Percentiles rank a stretch among this genome's conserved stretches.
Conservation (phyloP, 179 eudicot genomes). For the Silene coronaria region DNA sequence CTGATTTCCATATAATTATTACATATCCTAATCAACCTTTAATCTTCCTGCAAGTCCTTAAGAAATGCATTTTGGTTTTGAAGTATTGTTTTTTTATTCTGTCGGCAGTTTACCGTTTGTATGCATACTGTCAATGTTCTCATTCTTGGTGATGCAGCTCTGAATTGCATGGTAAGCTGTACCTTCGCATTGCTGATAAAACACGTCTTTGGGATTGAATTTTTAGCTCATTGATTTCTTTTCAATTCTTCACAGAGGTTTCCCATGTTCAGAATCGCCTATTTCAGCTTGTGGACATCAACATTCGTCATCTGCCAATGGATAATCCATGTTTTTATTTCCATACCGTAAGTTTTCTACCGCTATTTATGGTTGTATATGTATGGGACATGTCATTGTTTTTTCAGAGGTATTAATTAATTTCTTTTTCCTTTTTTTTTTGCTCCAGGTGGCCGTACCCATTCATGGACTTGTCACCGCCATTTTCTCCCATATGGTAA, state of each 20-base stretch:
- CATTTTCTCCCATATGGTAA: conserved; percentile 13
- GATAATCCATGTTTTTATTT: conserved; percentile 68
- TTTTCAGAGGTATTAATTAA: background rate
- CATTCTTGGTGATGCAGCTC: conserved; percentile 57
- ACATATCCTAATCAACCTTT: background rate
- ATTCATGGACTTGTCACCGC: conserved; percentile 17
- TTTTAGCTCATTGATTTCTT: background rate
- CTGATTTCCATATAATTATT: too few relatives aligned
- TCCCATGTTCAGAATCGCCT: conserved; percentile 74
- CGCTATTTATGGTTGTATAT: background rate
- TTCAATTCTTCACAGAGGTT: conserved; percentile 43
- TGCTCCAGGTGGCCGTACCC: conserved; percentile 63
- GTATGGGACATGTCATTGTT: background rate
- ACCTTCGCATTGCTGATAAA: background rate
- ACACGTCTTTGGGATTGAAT: background rate
- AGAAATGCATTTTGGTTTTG: background rate
- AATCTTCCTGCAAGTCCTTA: background rate
- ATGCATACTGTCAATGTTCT: conserved; percentile 73
- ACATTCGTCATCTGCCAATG: conserved; percentile 67
- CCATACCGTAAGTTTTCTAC: conserved; percentile 36
- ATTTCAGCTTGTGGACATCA: conserved; percentile 64
- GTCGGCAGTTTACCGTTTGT: conserved; percentile 32
- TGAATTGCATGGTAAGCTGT: conserved; percentile 66
- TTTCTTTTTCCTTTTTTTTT: background rate
- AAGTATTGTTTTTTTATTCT: background rate